Evolutionary conservation across 768 basidiomycete genomes (phyloP).

Genomic region (Xerocomellus intermedius): DNA sequence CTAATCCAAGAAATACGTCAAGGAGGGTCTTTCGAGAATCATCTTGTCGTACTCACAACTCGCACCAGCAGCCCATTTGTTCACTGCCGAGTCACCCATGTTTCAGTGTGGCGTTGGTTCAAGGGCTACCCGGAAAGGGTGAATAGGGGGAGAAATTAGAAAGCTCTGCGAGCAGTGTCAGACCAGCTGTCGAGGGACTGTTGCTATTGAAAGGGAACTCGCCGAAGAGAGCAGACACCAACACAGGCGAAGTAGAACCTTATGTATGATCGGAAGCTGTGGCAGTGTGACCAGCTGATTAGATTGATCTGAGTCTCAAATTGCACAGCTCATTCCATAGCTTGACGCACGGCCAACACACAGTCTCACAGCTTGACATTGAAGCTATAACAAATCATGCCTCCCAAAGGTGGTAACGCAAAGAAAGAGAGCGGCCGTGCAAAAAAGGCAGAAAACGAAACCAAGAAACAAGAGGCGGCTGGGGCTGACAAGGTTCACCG

Average conservation of each 20-base stretch:
- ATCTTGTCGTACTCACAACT: slow-evolving; percentile 31
- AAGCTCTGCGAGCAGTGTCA: background rate
- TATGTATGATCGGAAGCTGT: slow-evolving; percentile 15
- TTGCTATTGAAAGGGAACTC: background rate
- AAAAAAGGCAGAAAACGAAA: slow-evolving; percentile 90
- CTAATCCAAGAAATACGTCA: slow-evolving; percentile 34
- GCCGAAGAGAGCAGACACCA: background rate
- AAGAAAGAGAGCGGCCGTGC: slow-evolving; percentile 91
- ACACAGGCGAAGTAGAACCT: slow-evolving; percentile 2
- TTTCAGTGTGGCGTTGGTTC: background rate
- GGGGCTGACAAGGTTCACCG: slow-evolving; percentile 55
- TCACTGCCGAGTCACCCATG: slow-evolving; percentile 31
- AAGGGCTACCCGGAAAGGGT: background rate
- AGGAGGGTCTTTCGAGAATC: background rate
- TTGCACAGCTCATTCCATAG: slow-evolving; percentile 11
- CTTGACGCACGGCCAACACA: background rate
- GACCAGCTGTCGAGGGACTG: background rate
- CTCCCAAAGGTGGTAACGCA: slow-evolving; percentile 84
- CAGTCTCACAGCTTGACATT: slow-evolving; percentile 5
- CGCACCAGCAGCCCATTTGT: slow-evolving; percentile 36
- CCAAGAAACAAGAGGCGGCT: slow-evolving; percentile 68
- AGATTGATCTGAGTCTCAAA: slow-evolving; percentile 21
- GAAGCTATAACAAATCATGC: slow-evolving; percentile 45
- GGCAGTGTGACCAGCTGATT: slow-evolving; percentile 25
- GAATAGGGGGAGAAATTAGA: background rate